Conservation (phyloP, 345 rosid species). For the Ceriops decandra region DNA sequence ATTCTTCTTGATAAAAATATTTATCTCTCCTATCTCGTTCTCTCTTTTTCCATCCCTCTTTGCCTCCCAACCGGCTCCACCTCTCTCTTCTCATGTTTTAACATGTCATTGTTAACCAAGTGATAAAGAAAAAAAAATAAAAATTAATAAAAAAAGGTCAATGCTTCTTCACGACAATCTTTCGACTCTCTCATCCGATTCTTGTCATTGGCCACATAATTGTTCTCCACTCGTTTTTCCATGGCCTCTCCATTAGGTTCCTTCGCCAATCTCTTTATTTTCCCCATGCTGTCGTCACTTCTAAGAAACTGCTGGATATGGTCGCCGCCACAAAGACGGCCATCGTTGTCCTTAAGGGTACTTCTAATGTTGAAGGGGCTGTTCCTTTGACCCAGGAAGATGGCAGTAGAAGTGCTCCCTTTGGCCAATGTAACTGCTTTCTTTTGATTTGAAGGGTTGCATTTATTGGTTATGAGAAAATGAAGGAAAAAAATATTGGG, state of each 20-base stretch:
- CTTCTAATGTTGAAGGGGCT: conserved; percentile 75
- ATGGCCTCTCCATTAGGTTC: conserved; percentile 48
- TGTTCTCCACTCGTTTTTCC: conserved; percentile 42
- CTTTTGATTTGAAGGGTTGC: not conserved
- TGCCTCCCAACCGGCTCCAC: no score
- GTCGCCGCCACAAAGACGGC: conserved; percentile 72
- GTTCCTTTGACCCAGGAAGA: conserved; percentile 72
- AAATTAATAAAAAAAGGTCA: not conserved
- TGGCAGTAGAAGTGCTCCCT: conserved; percentile 35
- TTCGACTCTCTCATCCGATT: conserved; percentile 15
- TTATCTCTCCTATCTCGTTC: no score
- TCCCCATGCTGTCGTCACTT: conserved; percentile 22
- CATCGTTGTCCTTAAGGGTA: conserved; percentile 80
- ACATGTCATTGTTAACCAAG: no score
- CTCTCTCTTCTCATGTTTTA: no score
- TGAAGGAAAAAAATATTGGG: not conserved
- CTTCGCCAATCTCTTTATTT: conserved; percentile 31
- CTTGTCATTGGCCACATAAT: conserved; percentile 14
- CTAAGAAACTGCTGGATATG: conserved; percentile 42
- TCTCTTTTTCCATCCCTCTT: no score
- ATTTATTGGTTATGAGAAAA: not conserved
- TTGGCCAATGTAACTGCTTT: not conserved
- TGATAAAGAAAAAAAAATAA: no score
- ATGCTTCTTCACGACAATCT: conserved; percentile 24
- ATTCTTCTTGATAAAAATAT: no score